Evolutionary conservation across 1,139 yeast species (phyloP), one percentile per base, ranked within the genome.

Genomic region (Nakaseomyces bracarensis): DNA sequence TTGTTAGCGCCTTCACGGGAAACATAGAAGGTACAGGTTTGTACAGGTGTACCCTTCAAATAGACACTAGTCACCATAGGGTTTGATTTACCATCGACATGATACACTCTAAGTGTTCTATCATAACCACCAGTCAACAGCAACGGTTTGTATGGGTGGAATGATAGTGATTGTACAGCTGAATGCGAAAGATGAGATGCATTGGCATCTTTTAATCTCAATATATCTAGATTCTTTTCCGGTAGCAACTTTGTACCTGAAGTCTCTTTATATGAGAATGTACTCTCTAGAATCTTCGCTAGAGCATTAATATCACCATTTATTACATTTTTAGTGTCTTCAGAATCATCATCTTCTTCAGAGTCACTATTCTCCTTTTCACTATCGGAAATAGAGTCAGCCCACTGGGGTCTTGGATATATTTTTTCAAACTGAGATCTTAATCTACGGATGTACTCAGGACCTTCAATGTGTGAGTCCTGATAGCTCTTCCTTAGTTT

Each of bases 61-160:
- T 80, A 85, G 49, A 91, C 68, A 33, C 95, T 81, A 2, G 96
- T 81, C 14, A 89, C 93, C 38, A 87, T 66, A 43, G 77, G 79
- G 60, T 93, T 93, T 46, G 67, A 61, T 58, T 82, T 84, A n/a
- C 97, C 97, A 60, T 91, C 98, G 45, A 89, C 77, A 57, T 91
- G 95, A 61, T 80, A 91, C 21, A 93, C 69, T 54, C 98, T 71
- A 45, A 91, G 62, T 0, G 96, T 83, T 54, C 86, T 75, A 60
- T 93, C 99, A 58, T 82, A 87, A 20, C 99, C 99, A 46, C 93
- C 94, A 0, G 96, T 83, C 46, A 91, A 66, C 38, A 91, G 65
- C 35, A 93, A 46, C 22, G 98, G 95, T 55, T 84, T 93, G 6
- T 74, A 68, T 10, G 84, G 85, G 61, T 93, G 98, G 72, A 91